Conservation (phyloP, 768 basidiomycete genomes). For the Lactarius pseudohatsudake region DNA sequence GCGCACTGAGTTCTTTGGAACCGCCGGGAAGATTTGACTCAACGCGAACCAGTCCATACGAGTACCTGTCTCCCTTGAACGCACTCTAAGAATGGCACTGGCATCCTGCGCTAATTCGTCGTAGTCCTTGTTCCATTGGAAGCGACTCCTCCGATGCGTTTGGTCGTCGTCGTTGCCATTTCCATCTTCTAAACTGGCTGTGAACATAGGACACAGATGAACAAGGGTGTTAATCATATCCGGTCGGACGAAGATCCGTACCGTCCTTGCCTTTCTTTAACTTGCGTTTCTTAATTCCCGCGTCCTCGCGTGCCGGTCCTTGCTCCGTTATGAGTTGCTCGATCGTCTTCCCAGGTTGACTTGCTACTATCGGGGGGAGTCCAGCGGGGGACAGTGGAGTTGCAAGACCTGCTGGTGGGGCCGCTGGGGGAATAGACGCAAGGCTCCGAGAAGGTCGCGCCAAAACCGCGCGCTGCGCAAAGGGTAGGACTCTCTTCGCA, state of each 20-base stretch:
- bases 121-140: conserved; percentile 83
- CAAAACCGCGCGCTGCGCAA: conserved; percentile 30
- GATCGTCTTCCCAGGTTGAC: conserved; percentile 52
- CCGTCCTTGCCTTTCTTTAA: conserved; percentile 35
- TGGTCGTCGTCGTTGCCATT: conserved; percentile 29
- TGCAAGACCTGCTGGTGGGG: conserved; percentile 6
- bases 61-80: conserved; percentile 55
- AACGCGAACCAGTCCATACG: conserved; percentile 72
- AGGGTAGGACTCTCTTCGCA: conserved; percentile 45
- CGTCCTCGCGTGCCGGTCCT: conserved; percentile 44
- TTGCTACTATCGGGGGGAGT: conserved; percentile 44
- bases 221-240: background rate
- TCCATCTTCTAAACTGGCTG: background rate
- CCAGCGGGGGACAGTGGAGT: conserved; percentile 21
- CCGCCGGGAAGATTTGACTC: conserved; percentile 75
- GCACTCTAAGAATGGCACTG: conserved; percentile 75
- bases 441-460: conserved; percentile 6
- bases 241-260: conserved; percentile 3
- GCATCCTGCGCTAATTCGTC: conserved; percentile 89
- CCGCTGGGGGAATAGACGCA: conserved; percentile 1
- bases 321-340: conserved; percentile 52
- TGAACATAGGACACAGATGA: background rate
- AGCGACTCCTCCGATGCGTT: conserved; percentile 51
- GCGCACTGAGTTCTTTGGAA: conserved; percentile 71
- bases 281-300: conserved; percentile 39